These are phyloP conservation scores for Tubosaeta sp. DNA, from an alignment of 768 basidiomycete species.

Conservation along the genomic window DNA sequence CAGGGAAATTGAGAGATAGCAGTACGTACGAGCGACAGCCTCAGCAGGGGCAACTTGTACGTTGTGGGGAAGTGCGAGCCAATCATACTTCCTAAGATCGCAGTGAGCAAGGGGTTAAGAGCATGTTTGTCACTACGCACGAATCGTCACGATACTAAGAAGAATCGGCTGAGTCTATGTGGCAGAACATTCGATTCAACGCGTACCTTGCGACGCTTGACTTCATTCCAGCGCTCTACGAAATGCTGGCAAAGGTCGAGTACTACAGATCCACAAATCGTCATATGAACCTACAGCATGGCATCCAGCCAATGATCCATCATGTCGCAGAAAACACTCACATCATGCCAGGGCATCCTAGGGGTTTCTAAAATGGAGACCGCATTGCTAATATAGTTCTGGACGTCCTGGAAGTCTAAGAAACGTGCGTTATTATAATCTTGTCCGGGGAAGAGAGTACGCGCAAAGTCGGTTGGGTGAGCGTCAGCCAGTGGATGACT, in stretches of 20 bases:
- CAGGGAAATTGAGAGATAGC: neutral
- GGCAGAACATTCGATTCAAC: neutral
- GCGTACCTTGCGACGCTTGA: conserved; percentile 75
- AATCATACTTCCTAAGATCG: conserved; percentile 44
- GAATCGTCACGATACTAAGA: conserved; percentile 34
- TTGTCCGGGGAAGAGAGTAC: conserved; percentile 87
- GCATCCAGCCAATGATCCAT: neutral
- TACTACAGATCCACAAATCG: conserved; percentile 73
- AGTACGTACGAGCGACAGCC: conserved; percentile 51
- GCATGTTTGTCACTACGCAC: conserved; percentile 34
- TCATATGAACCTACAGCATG: conserved; percentile 68
- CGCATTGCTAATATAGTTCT: conserved; percentile 67
- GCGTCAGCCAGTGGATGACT: conserved; percentile 88
- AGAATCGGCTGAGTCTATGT: conserved; percentile 3
- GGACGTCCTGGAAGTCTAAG: conserved; percentile 81
- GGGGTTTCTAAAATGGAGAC: conserved; percentile 63
- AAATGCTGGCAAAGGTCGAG: conserved; percentile 94
- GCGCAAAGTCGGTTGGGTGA: conserved; percentile 79
- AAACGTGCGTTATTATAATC: conserved; percentile 91
- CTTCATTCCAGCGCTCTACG: conserved; percentile 85
- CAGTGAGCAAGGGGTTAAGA: conserved; percentile 3
- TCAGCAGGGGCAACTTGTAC: conserved; percentile 59
- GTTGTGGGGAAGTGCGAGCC: conserved; percentile 81
- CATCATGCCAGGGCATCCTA: conserved; percentile 97
- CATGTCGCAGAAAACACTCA: conserved; percentile 34